Base-by-base conservation (phyloP, 768 basidiomycete genomes). In the Kwoniella sp. region DNA sequence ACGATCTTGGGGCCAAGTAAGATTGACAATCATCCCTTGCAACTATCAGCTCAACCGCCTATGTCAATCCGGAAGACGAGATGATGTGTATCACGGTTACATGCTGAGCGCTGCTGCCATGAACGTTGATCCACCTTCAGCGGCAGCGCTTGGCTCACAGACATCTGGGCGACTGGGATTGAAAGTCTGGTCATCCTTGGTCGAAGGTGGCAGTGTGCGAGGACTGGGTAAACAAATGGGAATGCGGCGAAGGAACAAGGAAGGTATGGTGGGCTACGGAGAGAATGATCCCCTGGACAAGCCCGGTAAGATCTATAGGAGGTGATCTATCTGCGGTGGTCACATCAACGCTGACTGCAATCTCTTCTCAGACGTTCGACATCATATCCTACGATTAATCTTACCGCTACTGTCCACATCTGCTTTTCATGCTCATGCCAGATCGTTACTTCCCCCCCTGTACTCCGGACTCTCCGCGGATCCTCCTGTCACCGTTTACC, bases 231-330 rank as follows among this genome's bases (percentile, higher is more conserved):
- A 79, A 68, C 57, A 76, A 53, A 51, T 79, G 64, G 67, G 67
- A 17, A 77, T 77, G 75, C 54, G 78, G 51, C 53, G 72, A 33
- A 68, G 75, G 40, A 68, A 65, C 22, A 72, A 72, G 56, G 74
- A 76, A 22, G 74, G 74, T 19, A 57, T 60, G 48, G 63, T 67
- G 1, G 68, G 67, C 12, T 77, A 77, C 46, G 72, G 74, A 10
- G 67, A 68, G 24, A 62, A 60, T 13, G 77, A 79, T 65, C 78
- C 78, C 0, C 48, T 77, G 26, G 78, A 79, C 50, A 70, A 67
- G 60, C 78, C 77, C 19, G 78, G 78, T 77, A 49, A 50, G 78
- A n/a, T n/a, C n/a, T n/a, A n/a, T n/a, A n/a, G n/a, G n/a, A n/a
- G n/a, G n/a, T n/a, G n/a, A n/a, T n/a, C n/a, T n/a, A n/a, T n/a